phyloP scores from a whole-genome alignment of 2,329 filamentous ascomycete species.

The Scedosporium boydii region DNA sequence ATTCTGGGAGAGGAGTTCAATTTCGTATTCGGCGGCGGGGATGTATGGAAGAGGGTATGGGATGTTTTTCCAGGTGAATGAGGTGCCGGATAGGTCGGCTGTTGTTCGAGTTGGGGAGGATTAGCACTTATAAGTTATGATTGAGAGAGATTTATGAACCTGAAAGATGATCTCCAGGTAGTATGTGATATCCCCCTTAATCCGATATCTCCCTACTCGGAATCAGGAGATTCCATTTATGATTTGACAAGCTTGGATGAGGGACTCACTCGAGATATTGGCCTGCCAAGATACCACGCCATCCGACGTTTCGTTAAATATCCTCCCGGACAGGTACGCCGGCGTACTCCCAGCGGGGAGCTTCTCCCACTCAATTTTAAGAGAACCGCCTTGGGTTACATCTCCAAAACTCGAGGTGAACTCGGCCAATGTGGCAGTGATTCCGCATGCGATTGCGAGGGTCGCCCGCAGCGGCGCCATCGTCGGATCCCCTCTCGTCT shows the following conservation, averaged over 20 bases:
- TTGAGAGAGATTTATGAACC: not conserved
- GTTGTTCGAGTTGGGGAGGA: not conserved
- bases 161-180: not conserved
- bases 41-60: slow-evolving; percentile 8
- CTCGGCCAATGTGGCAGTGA: not conserved
- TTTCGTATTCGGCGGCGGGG: slow-evolving; percentile 3
- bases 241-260: no score
- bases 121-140: not conserved
- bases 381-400: not conserved
- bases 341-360: not conserved
- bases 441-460: not conserved
- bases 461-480: not conserved
- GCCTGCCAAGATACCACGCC: not conserved
- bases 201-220: not conserved
- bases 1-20: slow-evolving; percentile 2
- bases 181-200: not conserved
- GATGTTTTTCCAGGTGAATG: slow-evolving; percentile 6
- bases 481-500: not conserved
- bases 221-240: not conserved
- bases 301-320: slow-evolving; percentile 3
- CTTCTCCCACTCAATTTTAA: slow-evolving; percentile 3
- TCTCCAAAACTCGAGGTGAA: not conserved
- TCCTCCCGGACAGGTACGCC: not conserved
- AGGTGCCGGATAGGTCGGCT: not conserved
- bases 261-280: slow-evolving; percentile 4